Base-by-base conservation (phyloP, 2,329 filamentous ascomycete species). In the Ceratocystis ficicola region DNA sequence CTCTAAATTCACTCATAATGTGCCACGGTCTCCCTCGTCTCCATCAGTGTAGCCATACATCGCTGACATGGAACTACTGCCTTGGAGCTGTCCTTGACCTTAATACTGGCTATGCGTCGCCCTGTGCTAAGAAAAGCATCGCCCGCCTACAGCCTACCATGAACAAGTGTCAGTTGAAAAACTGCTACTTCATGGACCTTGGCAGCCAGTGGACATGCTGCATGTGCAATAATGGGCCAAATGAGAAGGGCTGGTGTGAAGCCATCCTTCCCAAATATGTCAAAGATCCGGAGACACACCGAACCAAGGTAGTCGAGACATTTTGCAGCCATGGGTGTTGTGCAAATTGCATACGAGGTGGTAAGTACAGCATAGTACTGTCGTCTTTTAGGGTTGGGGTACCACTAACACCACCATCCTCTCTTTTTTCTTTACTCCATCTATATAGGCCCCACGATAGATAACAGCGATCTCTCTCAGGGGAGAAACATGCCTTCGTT, bases 191-290 rank as follows among this genome's bases (percentile, higher is more conserved):
- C 72, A 77, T 77, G 65, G 75, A 76, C 61, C 76, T 81, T 44
- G 79, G 76, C 48, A 77, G 79, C 20, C 76, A 72, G 36, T 83
- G 81, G 81, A 77, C 74, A n/a, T 84, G 81, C 69, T 84, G 81
- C 71, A 70, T 75, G 44, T 84, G 81, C 69, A 73, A 77, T 2
- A 75, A 79, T 48, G 79, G 79, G 0, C 78, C 80, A 20, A 83
- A 84, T 70, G 76, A 72, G 1, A 74, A 76, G 67, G 81, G 81
- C 5, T 83, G 81, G 81, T 84, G 81, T 71, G 76, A 74, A 8
- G 77, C 76, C 68, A 72, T 74, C 12, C 72, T 72, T 60, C 70
- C 69, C 36, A 72, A 72, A 48, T 70, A 73, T 68, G 66, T 71
- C 62, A 72, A 71, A 63, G 76, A 75, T 66, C 68, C 71, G 5